phyloP scores from a whole-genome alignment of 2,329 filamentous ascomycete genomes.

The Pochonia chlamydosporia region DNA sequence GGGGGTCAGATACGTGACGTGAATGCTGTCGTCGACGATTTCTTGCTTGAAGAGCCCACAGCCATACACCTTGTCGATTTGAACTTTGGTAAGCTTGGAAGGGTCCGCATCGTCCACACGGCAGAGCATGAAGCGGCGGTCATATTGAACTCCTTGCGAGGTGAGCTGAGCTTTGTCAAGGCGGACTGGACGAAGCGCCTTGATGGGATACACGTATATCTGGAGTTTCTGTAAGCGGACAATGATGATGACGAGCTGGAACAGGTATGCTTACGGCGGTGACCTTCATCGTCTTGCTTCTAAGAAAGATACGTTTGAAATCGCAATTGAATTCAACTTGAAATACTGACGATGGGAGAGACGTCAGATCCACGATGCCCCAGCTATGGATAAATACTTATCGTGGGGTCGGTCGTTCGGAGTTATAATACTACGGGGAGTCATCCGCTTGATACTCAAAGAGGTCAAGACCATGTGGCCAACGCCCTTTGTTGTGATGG shows the following conservation, averaged over 20 bases:
- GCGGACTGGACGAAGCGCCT: slow-evolving; percentile 58
- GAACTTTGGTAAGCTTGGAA: slow-evolving; percentile 48
- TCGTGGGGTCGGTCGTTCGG: too few species aligned
- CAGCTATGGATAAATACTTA: too few species aligned
- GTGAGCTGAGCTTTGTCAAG: slow-evolving; percentile 49
- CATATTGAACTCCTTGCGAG: slow-evolving; percentile 57
- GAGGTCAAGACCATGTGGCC: too few species aligned
- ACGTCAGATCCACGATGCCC: too few species aligned
- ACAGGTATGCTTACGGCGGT: slow-evolving; percentile 18
- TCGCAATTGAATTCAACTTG: too few species aligned
- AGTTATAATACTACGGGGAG: too few species aligned
- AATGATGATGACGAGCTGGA: neutral
- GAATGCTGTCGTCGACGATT: slow-evolving; percentile 34
- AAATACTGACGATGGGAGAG: too few species aligned
- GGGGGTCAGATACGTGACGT: slow-evolving; percentile 37
- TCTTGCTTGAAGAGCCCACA: slow-evolving; percentile 60
- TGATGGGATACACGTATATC: slow-evolving; percentile 70
- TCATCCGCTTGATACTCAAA: too few species aligned
- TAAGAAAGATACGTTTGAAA: too few species aligned
- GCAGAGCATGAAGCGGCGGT: slow-evolving; percentile 67
- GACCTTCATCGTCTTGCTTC: slow-evolving; percentile 21
- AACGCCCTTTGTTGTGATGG: too few species aligned
- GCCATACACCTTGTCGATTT: slow-evolving; percentile 49
- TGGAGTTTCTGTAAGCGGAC: slow-evolving; percentile 8
- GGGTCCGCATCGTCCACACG: slow-evolving; percentile 36